Evolutionary conservation across 1,139 yeast genomes (phyloP), one percentile per base, ranked within the genome.

Genomic region (Zygoascus meyerae): DNA sequence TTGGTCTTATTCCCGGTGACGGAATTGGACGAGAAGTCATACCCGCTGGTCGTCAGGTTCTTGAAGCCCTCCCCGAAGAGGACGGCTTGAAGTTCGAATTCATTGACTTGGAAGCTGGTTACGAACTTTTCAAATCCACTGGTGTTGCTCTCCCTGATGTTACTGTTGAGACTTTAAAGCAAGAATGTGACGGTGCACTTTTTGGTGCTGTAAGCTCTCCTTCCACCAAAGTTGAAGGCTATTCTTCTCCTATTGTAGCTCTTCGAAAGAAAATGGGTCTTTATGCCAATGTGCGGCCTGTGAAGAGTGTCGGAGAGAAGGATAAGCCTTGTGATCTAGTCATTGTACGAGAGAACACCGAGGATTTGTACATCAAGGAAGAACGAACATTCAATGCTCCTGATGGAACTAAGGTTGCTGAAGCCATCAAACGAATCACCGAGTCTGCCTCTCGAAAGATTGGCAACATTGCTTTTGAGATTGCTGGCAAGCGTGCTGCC

Each of bases 21-120:
- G 98, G 98, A 54, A 92, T 92, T 61, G 98, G 98, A 48, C 81
- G 86, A 62, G 98, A 92, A 70, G 98, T 92, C 44, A 89, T 92
- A 53, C 98, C 98, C 52, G 82, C 97, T 42, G 97, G 97, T 61
- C 77, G 78, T 61, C 84, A 86, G 52, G 79, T 92, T 29, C 75
- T 92, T 58, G 92, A 90, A 68, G 82, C 81, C 53, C 77, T 92
- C 51, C 94, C 95, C 44, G 66, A 81, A 29, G 75, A 77, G 55
- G 85, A 75, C 62, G 94, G 85, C 44, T 77, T 92, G 56, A 74
- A 79, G 47, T 92, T 92, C 63, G 86, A 87, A 56, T 92, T 92
- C 62, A 83, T 86, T 46, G 79, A 87, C 62, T 77, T 92, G 61
- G 83, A 86, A 51, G 99, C 98, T 52, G 98, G 98, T 34, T 92